These are phyloP conservation scores for Neurospora discreta DNA, from an alignment of 495 filamentous ascomycete genomes.

Conservation along the genomic window DNA sequence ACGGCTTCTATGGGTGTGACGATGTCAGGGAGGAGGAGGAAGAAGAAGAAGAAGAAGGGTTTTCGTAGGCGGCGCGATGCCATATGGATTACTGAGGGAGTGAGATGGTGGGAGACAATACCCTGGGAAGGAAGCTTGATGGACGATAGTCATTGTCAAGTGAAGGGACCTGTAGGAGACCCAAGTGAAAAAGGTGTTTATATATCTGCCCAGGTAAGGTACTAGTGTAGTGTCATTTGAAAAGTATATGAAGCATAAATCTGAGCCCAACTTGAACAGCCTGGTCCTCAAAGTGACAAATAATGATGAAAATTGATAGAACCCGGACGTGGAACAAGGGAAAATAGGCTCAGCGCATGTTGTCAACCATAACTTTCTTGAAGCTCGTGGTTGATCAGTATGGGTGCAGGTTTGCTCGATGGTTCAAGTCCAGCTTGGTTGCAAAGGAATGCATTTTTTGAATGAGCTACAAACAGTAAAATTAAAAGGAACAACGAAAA, in stretches of 20 bases:
- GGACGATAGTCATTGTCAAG: background rate
- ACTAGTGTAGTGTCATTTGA: background rate
- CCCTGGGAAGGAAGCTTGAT: background rate
- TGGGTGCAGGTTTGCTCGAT: background rate
- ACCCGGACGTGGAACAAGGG: background rate
- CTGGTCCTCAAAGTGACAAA: background rate
- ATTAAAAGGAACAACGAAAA: background rate
- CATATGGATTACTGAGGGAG: too few relatives aligned
- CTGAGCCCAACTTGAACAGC: too few relatives aligned
- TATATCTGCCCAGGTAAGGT: too few relatives aligned
- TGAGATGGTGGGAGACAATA: background rate
- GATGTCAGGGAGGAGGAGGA: too few relatives aligned
- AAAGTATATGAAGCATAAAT: too few relatives aligned
- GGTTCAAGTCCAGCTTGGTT: too few relatives aligned
- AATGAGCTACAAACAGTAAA: background rate
- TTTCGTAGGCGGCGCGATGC: too few relatives aligned
- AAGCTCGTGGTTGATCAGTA: background rate
- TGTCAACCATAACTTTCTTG: background rate
- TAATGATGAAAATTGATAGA: background rate
- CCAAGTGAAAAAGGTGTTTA: background rate
- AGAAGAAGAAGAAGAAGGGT: too few relatives aligned
- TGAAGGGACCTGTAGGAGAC: background rate
- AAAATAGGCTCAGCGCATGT: background rate
- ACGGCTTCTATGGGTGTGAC: too few relatives aligned
- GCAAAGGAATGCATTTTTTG: too few relatives aligned